Evolutionary conservation across 2,329 filamentous ascomycete genomes (phyloP).

Genomic region (Colletotrichum incanum): DNA sequence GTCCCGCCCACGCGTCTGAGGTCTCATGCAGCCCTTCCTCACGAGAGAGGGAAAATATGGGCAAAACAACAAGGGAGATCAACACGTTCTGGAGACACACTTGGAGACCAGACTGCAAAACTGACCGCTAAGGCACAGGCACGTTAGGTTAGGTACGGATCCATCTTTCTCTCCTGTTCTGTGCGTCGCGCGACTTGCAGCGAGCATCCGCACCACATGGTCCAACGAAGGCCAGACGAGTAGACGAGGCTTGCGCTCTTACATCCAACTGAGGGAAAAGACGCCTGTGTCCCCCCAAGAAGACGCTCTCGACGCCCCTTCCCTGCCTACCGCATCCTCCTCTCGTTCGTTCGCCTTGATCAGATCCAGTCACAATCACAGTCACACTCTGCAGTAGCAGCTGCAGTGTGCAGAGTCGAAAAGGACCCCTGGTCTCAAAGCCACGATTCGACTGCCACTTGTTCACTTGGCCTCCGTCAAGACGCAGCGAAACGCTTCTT

Average conservation of each 20-base stretch:
- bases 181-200: constrained; percentile 35
- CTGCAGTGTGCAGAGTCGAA: constrained; percentile 30
- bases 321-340: constrained; percentile 7
- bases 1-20: constrained; percentile 42
- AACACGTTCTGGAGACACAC: constrained; percentile 15
- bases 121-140: constrained; percentile 7
- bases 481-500: constrained; percentile 19
- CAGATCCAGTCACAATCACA: constrained; percentile 14
- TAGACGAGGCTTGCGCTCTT: constrained; percentile 21
- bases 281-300: constrained; percentile 11
- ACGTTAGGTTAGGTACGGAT: not conserved
- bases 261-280: constrained; percentile 22
- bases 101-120: constrained; percentile 1
- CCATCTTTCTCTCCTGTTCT: constrained; percentile 30
- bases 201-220: constrained; percentile 26
- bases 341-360: constrained; percentile 29
- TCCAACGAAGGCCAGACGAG: constrained; percentile 31
- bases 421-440: constrained; percentile 29
- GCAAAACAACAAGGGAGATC: constrained; percentile 27
- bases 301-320: not conserved
- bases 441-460: constrained; percentile 41
- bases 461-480: constrained; percentile 30
- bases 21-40: constrained; percentile 33
- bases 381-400: constrained; percentile 37
- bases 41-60: constrained; percentile 19